Evolutionary conservation across 2,329 filamentous ascomycete species (phyloP), one percentile per base, ranked within the genome.

Genomic region (Fusarium austroafricanum): DNA sequence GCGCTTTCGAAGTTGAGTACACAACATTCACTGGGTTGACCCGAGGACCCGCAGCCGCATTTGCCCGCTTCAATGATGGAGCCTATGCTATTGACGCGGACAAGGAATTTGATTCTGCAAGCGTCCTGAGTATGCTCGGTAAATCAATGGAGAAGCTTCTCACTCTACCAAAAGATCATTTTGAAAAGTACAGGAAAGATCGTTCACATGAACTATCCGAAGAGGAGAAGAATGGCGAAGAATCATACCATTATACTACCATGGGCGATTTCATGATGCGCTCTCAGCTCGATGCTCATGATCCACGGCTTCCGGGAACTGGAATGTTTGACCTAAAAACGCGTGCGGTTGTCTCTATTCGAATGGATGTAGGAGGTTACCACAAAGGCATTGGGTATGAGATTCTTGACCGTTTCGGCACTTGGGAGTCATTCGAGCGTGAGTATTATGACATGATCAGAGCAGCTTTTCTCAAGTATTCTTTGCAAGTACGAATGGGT

Each of bases 241-340:
- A 97, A 76, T 85, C 91, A 12, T 99, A 90, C 73, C 93, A 98
- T 77, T 99, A 96, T 78, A 94, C 93, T 5, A 92, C 89, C 0
- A 83, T 94, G 67, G 92, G 92, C 6, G 92, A 97, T 75, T 94
- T 99, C 71, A 84, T 99, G 77, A 93, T 99, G 89, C 90, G 96
- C 40, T 97, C 96, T 5, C 96, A 99, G 78, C 85, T 99, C 14
- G 96, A 99, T 76, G 96, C 96, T 1, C 82, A 96, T 72, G 96
- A 99, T 76, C 83, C 89, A 14, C 88, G 96, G 50, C 80, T 99
- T 10, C 96, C 95, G 0, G 96, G 96, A 1, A 92, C 91, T 7
- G 96, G 96, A 39, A 94, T 97, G 83, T 99, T 97, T 75, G 96
- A 99, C 78, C 82, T 99, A 61, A 99, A 99, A 81, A 99, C 96